Evolutionary conservation across 106 monocot genomes (phyloP).

Genomic region (Platanthera zijinensis): DNA sequence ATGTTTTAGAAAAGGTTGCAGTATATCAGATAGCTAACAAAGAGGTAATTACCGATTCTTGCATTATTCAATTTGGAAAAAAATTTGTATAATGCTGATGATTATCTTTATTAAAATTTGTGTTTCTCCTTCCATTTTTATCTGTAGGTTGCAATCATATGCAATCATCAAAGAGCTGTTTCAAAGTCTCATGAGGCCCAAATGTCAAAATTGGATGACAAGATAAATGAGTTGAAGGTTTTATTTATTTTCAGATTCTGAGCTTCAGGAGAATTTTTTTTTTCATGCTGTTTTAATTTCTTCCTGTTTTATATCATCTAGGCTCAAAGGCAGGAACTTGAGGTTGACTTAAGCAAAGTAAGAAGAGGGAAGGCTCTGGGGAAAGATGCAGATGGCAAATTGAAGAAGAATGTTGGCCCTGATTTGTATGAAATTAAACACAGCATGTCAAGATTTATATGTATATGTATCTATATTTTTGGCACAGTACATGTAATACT

Average conservation of each 20-base stretch:
- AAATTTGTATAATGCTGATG: neutral
- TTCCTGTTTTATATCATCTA: conserved; percentile 6
- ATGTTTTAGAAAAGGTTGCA: conserved; percentile 67
- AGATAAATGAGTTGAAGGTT: conserved; percentile 82
- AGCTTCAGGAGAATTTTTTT: neutral
- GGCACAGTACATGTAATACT: neutral
- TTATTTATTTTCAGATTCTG: neutral
- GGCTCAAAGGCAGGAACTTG: conserved; percentile 60
- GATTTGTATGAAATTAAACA: conserved; percentile 50
- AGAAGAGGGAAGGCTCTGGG: conserved; percentile 71
- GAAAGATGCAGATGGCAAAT: conserved; percentile 64
- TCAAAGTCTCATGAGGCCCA: conserved; percentile 88
- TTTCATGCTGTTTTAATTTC: neutral
- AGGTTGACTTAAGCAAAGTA: conserved; percentile 62
- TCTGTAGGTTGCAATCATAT: conserved; percentile 82
- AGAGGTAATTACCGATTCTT: conserved; percentile 41
- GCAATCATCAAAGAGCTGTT: conserved; percentile 90
- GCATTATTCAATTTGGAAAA: neutral
- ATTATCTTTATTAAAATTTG: neutral
- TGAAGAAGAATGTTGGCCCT: conserved; percentile 56
- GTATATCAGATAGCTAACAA: conserved; percentile 89
- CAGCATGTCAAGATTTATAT: neutral
- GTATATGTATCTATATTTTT: no score
- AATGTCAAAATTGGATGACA: conserved; percentile 76
- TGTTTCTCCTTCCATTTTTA: neutral